Conservation (phyloP, 2,329 filamentous ascomycete genomes). For the Paraphaeosphaeria minitans region DNA sequence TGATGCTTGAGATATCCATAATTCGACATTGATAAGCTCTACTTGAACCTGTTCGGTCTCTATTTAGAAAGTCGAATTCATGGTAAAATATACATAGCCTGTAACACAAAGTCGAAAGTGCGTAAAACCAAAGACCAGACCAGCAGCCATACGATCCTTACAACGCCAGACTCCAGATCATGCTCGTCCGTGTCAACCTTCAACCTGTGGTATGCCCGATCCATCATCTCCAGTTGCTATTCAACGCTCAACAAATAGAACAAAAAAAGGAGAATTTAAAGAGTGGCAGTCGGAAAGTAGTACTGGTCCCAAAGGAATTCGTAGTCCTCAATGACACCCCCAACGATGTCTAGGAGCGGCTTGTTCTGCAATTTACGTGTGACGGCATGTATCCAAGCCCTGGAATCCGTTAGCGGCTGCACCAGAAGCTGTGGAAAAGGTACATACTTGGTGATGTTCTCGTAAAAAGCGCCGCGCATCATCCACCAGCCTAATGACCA, state of each 20-base stretch:
- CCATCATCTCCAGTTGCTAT: background rate
- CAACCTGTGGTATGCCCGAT: slow-evolving; percentile 16
- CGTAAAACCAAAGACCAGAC: slow-evolving; percentile 5
- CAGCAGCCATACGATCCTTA: slow-evolving; percentile 11
- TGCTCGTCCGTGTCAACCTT: slow-evolving; percentile 14
- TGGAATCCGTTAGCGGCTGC: slow-evolving; percentile 36
- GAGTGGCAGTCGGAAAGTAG: slow-evolving; percentile 76
- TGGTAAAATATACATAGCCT: background rate
- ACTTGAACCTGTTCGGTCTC: background rate
- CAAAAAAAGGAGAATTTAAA: slow-evolving; percentile 43
- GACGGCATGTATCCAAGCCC: slow-evolving; percentile 68
- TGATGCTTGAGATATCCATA: background rate
- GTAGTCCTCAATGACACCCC: slow-evolving; percentile 90
- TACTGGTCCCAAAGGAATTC: slow-evolving; percentile 98
- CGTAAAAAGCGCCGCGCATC: slow-evolving; percentile 96
- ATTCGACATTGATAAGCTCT: background rate
- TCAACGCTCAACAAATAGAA: slow-evolving; percentile 3
- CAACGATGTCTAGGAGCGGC: slow-evolving; percentile 79
- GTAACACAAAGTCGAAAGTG: background rate
- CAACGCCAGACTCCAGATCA: slow-evolving; percentile 4
- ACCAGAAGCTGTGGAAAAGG: background rate
- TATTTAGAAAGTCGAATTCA: background rate
- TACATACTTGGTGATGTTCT: slow-evolving; percentile 76
- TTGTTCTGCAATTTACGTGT: slow-evolving; percentile 73
- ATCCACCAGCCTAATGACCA: slow-evolving; percentile 95